Conservation (phyloP, 2,329 filamentous ascomycete species). For the Diaporthe aspalathi region DNA sequence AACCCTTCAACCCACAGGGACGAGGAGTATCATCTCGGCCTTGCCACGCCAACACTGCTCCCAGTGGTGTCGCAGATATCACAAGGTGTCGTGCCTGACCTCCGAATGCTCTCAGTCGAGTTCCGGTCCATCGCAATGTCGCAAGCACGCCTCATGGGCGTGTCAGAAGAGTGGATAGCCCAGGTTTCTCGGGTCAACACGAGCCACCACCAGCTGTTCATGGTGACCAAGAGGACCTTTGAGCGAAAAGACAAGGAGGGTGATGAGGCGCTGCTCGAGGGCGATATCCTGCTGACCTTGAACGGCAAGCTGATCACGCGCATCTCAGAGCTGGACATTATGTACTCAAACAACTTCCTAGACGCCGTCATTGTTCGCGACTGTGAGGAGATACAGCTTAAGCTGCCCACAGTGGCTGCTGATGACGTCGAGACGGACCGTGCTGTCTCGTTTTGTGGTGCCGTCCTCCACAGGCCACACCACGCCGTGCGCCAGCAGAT, state of each 20-base stretch:
- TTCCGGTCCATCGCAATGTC: conserved; percentile 97
- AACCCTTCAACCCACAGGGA: conserved; percentile 39
- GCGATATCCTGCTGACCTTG: conserved; percentile 90
- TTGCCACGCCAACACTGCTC: conserved; percentile 87
- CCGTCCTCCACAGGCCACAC: conserved; percentile 91
- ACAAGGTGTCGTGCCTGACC: conserved; percentile 78
- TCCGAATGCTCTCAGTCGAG: conserved; percentile 93
- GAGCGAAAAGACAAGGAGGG: conserved; percentile 52
- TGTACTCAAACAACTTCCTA: conserved; percentile 89
- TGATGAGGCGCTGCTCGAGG: conserved; percentile 78
- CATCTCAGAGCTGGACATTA: conserved; percentile 92
- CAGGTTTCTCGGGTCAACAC: conserved; percentile 85
- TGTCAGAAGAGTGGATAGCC: conserved; percentile 94
- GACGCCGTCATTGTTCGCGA: conserved; percentile 89
- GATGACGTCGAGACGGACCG: conserved; percentile 93
- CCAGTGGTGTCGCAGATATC: conserved; percentile 91
- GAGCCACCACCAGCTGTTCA: conserved; percentile 95
- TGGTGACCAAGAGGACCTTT: conserved; percentile 91
- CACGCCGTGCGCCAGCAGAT: conserved; percentile 98
- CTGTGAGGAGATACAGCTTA: conserved; percentile 80
- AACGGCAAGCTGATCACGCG: conserved; percentile 94
- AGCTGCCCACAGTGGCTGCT: conserved; percentile 86
- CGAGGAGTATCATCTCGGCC: conserved; percentile 94
- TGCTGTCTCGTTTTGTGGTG: conserved; percentile 94
- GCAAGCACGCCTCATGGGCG: conserved; percentile 96